Evolutionary conservation across 2,329 filamentous ascomycete species (phyloP).

Genomic region (Calycina herbarum): DNA sequence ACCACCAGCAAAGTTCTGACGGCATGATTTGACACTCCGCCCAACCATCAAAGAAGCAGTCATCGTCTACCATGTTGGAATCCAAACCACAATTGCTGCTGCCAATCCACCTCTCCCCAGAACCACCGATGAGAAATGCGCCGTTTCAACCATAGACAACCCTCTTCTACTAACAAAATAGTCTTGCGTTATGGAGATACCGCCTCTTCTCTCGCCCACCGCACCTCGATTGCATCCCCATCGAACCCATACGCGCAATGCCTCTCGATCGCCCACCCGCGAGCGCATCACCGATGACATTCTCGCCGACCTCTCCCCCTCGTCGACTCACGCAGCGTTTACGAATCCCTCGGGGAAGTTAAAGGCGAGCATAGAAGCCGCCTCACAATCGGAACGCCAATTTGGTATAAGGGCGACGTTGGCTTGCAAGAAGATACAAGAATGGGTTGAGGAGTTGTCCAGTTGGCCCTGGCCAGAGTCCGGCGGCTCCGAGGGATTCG

Average conservation of each 20-base stretch:
- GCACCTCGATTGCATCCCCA: slow-evolving; percentile 27
- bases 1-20: background rate
- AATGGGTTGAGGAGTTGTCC: slow-evolving; percentile 73
- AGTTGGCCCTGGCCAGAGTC: slow-evolving; percentile 57
- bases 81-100: background rate
- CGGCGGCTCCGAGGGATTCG: slow-evolving; percentile 54
- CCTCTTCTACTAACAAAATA: slow-evolving; percentile 11
- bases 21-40: background rate
- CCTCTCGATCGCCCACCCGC: slow-evolving; percentile 32
- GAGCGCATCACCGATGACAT: slow-evolving; percentile 52
- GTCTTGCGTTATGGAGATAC: slow-evolving; percentile 27
- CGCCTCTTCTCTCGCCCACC: slow-evolving; percentile 25
- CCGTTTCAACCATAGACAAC: slow-evolving; percentile 11
- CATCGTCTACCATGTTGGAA: slow-evolving; percentile 21
- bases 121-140: slow-evolving; percentile 24
- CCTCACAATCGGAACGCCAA: slow-evolving; percentile 65
- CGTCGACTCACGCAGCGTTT: slow-evolving; percentile 61
- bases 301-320: slow-evolving; percentile 60
- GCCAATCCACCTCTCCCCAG: slow-evolving; percentile 16
- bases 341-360: slow-evolving; percentile 52
- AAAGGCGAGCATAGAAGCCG: slow-evolving; percentile 59
- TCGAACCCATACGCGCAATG: slow-evolving; percentile 22
- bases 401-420: slow-evolving; percentile 70
- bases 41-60: slow-evolving; percentile 6
- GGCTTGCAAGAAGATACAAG: slow-evolving; percentile 68